Evolutionary conservation across 139 green algal genomes (phyloP).

Genomic region (Micractinium conductrix): DNA sequence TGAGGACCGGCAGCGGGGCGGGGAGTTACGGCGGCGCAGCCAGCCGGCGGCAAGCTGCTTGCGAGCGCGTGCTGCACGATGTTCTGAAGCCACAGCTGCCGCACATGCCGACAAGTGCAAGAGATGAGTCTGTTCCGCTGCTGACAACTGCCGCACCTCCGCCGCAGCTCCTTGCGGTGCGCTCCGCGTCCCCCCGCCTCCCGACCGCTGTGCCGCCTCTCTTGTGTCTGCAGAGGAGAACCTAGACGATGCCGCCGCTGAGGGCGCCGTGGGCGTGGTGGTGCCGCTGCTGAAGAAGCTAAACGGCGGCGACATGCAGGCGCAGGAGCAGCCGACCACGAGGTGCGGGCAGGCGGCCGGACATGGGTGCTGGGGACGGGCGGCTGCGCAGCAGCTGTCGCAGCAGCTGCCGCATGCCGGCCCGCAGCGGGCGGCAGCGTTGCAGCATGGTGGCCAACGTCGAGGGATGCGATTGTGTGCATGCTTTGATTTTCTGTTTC

Average conservation of each 20-base stretch:
- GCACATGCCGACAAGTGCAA: background rate
- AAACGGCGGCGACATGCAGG: constrained; percentile 22
- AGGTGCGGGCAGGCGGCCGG: background rate
- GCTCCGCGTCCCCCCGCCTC: too few species aligned
- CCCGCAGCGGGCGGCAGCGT: too few species aligned
- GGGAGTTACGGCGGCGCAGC: background rate
- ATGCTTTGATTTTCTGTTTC: too few species aligned
- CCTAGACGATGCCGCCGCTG: constrained; percentile 74
- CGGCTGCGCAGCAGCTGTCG: too few species aligned
- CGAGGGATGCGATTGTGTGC: too few species aligned
- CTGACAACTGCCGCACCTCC: too few species aligned
- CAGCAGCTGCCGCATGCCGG: too few species aligned
- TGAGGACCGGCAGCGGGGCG: too few species aligned
- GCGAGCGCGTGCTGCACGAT: background rate
- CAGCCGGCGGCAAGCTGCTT: background rate
- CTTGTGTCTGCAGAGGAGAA: constrained; percentile 80
- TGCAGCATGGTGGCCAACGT: too few species aligned
- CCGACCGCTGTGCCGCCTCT: too few species aligned
- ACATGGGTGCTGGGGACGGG: background rate
- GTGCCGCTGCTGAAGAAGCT: constrained; percentile 70
- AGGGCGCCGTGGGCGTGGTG: constrained; percentile 70
- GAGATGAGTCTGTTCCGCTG: too few species aligned
- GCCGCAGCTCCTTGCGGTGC: too few species aligned
- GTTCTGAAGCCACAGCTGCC: background rate
- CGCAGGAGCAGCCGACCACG: constrained; percentile 29